Evolutionary conservation across 306 rosid genomes (phyloP).

Genomic region (Medicago ruthenica): DNA sequence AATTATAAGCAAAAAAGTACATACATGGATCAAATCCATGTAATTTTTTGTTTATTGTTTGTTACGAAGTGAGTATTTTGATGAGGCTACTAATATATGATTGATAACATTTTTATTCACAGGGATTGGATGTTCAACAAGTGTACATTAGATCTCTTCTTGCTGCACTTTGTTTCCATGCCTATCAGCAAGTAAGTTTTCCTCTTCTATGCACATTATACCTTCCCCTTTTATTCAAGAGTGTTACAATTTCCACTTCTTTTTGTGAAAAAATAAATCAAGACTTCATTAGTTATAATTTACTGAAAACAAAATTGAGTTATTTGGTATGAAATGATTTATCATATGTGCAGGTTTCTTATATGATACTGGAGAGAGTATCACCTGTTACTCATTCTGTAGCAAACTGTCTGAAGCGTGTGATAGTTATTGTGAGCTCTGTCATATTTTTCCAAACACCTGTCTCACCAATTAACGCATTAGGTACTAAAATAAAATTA

Average conservation of each 20-base stretch:
- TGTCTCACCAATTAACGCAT: constrained; percentile 73
- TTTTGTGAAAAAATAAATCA: background rate
- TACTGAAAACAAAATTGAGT: background rate
- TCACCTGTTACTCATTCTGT: constrained; percentile 98
- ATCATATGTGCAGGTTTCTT: constrained; percentile 71
- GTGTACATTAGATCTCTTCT: constrained; percentile 70
- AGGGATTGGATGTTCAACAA: constrained; percentile 82
- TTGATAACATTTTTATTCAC: constrained; percentile 39
- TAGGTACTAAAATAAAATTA: constrained; percentile 64
- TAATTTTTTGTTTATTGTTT: background rate
- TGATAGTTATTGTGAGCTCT: constrained; percentile 93
- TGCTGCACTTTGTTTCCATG: constrained; percentile 96
- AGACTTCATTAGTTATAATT: constrained; percentile 3
- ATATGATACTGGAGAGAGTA: constrained; percentile 92
- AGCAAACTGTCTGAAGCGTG: constrained; percentile 92
- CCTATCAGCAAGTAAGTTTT: constrained; percentile 87
- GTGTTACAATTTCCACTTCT: background rate
- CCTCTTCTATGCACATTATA: constrained; percentile 18
- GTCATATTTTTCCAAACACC: constrained; percentile 92
- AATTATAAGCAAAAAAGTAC: background rate
- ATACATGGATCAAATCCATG: background rate
- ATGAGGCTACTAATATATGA: constrained; percentile 4
- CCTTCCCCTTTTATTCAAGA: background rate
- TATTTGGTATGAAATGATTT: background rate
- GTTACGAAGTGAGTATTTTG: background rate